Conservation (phyloP, 192 early-diverging fungal genomes). For the Coemansia sp. region DNA sequence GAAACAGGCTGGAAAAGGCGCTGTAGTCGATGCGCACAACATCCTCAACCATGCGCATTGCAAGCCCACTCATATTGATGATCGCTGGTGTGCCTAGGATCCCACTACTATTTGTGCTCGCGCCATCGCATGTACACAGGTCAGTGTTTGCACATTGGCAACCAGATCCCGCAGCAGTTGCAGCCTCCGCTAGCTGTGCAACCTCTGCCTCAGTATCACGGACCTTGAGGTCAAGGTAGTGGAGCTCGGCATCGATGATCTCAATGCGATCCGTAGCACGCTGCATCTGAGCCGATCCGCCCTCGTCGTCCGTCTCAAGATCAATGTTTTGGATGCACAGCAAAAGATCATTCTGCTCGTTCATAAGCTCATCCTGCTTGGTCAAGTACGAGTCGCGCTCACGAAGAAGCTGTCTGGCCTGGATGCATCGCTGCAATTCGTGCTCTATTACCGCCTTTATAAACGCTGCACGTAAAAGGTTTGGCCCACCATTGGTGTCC, state of each 20-base stretch:
- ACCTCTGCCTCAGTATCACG: conserved; percentile 50
- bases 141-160: not conserved
- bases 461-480: conserved; percentile 47
- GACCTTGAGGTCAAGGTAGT: conserved; percentile 51
- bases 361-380: conserved; percentile 48
- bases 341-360: conserved; percentile 46
- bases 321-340: conserved; percentile 30
- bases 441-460: conserved; percentile 43
- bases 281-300: conserved; percentile 13
- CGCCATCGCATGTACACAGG: not conserved
- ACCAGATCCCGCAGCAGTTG: not conserved
- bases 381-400: conserved; percentile 45
- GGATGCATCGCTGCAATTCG: conserved; percentile 50
- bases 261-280: conserved; percentile 39
- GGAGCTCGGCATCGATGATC: conserved; percentile 53
- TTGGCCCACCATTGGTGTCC: conserved; percentile 15
- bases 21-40: conserved; percentile 51
- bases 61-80: conserved; percentile 52
- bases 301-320: conserved; percentile 16
- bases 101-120: conserved; percentile 16
- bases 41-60: conserved; percentile 56
- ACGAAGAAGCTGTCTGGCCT: conserved; percentile 42
- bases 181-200: conserved; percentile 42
- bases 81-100: conserved; percentile 23
- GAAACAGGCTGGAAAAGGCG: conserved; percentile 41